Evolutionary conservation across 257 asterid genomes (phyloP).

Genomic region (Lycium barbarum): DNA sequence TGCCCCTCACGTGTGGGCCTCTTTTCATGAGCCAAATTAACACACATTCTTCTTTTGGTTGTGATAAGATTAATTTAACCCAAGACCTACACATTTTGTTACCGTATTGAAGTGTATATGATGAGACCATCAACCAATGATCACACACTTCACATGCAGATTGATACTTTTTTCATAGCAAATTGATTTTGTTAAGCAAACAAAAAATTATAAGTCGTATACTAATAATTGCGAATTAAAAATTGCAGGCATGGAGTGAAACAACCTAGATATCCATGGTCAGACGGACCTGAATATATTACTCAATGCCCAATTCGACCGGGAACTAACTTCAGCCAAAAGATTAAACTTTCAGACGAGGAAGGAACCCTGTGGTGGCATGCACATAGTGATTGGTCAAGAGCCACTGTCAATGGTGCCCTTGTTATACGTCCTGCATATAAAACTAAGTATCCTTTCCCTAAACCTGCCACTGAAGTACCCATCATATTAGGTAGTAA

Average conservation of each 20-base stretch:
- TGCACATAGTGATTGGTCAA: conserved; percentile 47
- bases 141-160: neutral
- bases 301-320: conserved; percentile 47
- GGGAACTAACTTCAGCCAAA: conserved; percentile 35
- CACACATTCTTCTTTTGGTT: no score
- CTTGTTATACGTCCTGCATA: conserved; percentile 32
- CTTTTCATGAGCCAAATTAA: no score
- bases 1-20: no score
- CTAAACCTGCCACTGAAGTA: conserved; percentile 29
- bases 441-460: conserved; percentile 30
- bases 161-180: no score
- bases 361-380: conserved; percentile 51
- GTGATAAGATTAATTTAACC: no score
- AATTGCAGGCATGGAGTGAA: conserved; percentile 42
- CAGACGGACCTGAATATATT: conserved; percentile 45
- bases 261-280: conserved; percentile 46
- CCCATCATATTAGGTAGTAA: conserved; percentile 33
- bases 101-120: no score
- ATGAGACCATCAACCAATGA: neutral
- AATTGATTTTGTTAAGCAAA: no score
- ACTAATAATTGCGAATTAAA: neutral
- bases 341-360: conserved; percentile 35
- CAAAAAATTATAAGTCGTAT: no score
- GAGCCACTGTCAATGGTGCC: conserved; percentile 42
- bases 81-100: no score